These are phyloP conservation scores for Solanum pennellii DNA, from an alignment of 257 asterid genomes.

Conservation along the genomic window DNA sequence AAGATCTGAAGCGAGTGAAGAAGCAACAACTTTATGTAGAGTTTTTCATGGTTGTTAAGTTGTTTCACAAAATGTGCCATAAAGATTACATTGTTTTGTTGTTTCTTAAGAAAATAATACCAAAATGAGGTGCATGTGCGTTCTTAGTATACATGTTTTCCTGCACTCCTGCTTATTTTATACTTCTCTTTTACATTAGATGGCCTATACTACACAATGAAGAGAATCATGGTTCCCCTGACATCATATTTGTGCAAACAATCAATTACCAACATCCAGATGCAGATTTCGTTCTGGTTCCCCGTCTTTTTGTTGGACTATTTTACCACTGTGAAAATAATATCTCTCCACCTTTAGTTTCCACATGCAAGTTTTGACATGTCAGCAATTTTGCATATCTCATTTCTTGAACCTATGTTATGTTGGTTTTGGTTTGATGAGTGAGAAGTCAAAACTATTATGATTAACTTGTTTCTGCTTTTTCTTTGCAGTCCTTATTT, in stretches of 20 bases:
- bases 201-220: not conserved
- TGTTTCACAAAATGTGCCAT: not conserved
- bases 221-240: not conserved
- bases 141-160: not conserved
- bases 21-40: not conserved
- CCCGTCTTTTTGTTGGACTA: not conserved
- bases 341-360: not conserved
- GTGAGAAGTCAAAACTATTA: not conserved
- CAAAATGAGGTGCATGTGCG: not conserved
- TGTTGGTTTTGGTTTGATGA: not conserved
- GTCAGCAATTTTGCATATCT: not conserved
- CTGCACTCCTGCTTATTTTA: not conserved
- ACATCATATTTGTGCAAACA: not conserved
- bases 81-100: not conserved
- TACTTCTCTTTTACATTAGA: not conserved
- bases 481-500: constrained; percentile 53
- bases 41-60: not conserved
- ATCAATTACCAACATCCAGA: not conserved
- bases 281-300: not conserved
- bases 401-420: not conserved
- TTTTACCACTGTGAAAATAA: not conserved
- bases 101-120: not conserved
- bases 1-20: not conserved
- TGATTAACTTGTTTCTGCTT: not conserved
- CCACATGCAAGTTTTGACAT: not conserved